A percentile compares a stretch with the other conserved stretches of the same genome.
Conservation (phyloP, 2,329 filamentous ascomycete genomes). For the Coniochaeta ligniaria region DNA sequence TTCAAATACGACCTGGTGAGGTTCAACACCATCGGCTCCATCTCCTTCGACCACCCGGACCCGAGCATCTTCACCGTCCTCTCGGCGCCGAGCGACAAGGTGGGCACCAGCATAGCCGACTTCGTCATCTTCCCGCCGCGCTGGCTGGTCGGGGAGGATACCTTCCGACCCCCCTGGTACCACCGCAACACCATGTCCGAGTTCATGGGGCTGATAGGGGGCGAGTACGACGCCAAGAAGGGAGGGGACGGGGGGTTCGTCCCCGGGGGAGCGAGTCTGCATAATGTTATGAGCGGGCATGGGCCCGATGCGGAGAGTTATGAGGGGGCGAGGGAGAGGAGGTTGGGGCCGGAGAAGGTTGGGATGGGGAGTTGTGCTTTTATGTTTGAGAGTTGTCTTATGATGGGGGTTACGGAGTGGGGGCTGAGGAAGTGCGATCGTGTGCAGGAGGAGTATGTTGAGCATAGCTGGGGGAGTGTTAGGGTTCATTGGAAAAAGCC, state of each 20-base stretch:
- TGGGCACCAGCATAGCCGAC: conserved; percentile 60
- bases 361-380: conserved; percentile 55
- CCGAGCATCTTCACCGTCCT: conserved; percentile 71
- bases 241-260: conserved; percentile 46
- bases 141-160: conserved; percentile 63
- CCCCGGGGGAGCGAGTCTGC: conserved; percentile 53
- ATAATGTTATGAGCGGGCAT: conserved; percentile 66
- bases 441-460: conserved; percentile 62
- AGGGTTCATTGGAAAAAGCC: conserved; percentile 53
- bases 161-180: conserved; percentile 67
- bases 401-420: conserved; percentile 68
- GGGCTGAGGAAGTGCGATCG: conserved; percentile 52
- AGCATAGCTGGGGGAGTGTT: conserved; percentile 71
- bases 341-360: conserved; percentile 49
- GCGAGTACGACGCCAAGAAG: conserved; percentile 56
- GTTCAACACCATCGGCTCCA: conserved; percentile 67
- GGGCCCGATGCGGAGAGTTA: conserved; percentile 52
- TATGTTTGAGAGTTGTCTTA: conserved; percentile 63
- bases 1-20: conserved; percentile 77
- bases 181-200: conserved; percentile 63
- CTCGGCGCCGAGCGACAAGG: conserved; percentile 51
- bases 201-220: conserved; percentile 54
- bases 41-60: conserved; percentile 72
- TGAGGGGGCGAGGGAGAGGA: conserved; percentile 47
- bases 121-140: conserved; percentile 68